phyloP scores from a whole-genome alignment of 108 stramenopile genomes.

The Cyclotella atomus region DNA sequence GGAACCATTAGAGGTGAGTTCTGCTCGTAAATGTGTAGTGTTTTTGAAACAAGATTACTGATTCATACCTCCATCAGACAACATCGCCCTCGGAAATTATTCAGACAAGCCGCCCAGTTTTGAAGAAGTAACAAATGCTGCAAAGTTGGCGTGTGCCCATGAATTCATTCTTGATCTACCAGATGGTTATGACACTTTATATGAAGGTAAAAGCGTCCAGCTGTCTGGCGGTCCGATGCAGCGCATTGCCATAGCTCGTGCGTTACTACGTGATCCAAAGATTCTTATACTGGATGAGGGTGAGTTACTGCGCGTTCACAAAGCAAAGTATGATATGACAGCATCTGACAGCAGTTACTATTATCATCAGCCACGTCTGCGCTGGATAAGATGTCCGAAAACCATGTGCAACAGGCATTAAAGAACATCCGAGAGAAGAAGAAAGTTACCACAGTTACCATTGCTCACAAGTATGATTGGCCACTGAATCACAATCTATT shows the following conservation, averaged over 20 bases:
- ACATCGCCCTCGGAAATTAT: constrained; percentile 66
- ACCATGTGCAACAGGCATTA: constrained; percentile 61
- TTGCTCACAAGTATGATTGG: too few relatives aligned
- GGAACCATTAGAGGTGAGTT: constrained; percentile 54
- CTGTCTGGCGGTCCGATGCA: constrained; percentile 76
- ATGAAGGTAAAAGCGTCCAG: constrained; percentile 64
- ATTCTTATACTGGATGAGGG: constrained; percentile 51
- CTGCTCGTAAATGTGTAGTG: neutral
- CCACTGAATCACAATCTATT: too few relatives aligned
- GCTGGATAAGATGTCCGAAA: constrained; percentile 64
- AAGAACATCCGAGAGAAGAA: constrained; percentile 26
- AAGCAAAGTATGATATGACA: too few relatives aligned
- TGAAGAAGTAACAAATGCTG: constrained; percentile 60
- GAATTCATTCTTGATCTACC: constrained; percentile 66
- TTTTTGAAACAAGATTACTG: neutral
- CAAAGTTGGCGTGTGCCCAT: constrained; percentile 60
- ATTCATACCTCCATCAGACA: constrained; percentile 26
- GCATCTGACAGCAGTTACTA: too few relatives aligned
- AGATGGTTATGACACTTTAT: constrained; percentile 72
- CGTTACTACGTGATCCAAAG: constrained; percentile 40
- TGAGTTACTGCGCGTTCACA: too few relatives aligned
- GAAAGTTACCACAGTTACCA: constrained; percentile 83
- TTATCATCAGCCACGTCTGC: constrained; percentile 65
- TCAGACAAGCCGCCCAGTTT: constrained; percentile 35
- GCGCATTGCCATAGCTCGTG: constrained; percentile 60